These are phyloP conservation scores for Thelonectria rubi DNA, from an alignment of 2,329 filamentous ascomycete genomes.

Conservation along the genomic window DNA sequence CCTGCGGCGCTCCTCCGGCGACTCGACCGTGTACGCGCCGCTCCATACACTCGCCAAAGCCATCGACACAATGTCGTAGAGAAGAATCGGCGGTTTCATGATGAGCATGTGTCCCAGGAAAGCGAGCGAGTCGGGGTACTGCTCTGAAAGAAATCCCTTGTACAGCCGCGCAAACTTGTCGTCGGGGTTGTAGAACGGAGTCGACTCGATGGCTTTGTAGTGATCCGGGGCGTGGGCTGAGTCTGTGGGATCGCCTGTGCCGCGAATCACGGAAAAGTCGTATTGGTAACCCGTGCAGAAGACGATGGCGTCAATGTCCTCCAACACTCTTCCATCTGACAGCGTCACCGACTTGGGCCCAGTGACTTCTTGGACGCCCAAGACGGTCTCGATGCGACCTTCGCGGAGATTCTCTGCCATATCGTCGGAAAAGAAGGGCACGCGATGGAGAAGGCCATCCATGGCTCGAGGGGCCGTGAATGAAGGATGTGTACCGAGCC, in stretches of 20 bases:
- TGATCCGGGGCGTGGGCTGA: slow-evolving; percentile 40
- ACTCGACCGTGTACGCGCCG: slow-evolving; percentile 35
- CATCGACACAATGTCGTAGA: slow-evolving; percentile 46
- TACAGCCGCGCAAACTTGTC: slow-evolving; percentile 44
- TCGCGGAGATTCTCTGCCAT: slow-evolving; percentile 41
- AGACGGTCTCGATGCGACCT: slow-evolving; percentile 40
- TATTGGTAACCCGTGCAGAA: slow-evolving; percentile 46
- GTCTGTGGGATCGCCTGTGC: slow-evolving; percentile 42
- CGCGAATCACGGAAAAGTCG: slow-evolving; percentile 43
- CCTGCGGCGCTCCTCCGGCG: slow-evolving; percentile 33
- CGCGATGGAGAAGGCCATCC: slow-evolving; percentile 36
- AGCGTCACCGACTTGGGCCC: slow-evolving; percentile 43
- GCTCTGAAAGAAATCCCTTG: slow-evolving; percentile 45
- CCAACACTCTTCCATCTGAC: slow-evolving; percentile 43
- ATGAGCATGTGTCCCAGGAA: slow-evolving; percentile 42
- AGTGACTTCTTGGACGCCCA: slow-evolving; percentile 41
- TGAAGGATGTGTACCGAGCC: slow-evolving; percentile 26
- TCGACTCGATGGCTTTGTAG: slow-evolving; percentile 34
- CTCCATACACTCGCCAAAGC: slow-evolving; percentile 43
- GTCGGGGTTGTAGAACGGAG: slow-evolving; percentile 34
- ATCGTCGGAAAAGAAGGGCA: slow-evolving; percentile 44
- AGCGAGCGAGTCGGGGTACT: slow-evolving; percentile 46
- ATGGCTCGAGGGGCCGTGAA: slow-evolving; percentile 27
- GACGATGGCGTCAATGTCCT: slow-evolving; percentile 47
- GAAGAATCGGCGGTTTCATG: slow-evolving; percentile 39